phyloP scores from a whole-genome alignment of 2,329 filamentous ascomycete genomes.

The Geosmithia flava region DNA sequence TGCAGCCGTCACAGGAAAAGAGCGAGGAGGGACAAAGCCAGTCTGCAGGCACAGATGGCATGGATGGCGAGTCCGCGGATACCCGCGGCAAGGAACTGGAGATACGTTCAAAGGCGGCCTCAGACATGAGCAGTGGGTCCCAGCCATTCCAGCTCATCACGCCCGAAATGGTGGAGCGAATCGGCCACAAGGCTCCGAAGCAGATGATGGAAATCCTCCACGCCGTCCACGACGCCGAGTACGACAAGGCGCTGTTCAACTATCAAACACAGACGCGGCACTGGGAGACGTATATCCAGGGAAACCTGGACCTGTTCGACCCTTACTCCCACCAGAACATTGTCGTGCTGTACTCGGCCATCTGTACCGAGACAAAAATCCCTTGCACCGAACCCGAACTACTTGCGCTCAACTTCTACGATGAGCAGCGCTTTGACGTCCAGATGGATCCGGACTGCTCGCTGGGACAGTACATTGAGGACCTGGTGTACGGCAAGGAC shows the following conservation, averaged over 20 bases:
- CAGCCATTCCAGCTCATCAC: slow-evolving; percentile 83
- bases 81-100: neutral
- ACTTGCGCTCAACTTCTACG: slow-evolving; percentile 87
- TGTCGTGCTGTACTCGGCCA: slow-evolving; percentile 83
- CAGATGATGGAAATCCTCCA: slow-evolving; percentile 90
- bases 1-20: neutral
- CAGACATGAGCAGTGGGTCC: slow-evolving; percentile 12
- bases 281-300: slow-evolving; percentile 91
- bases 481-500: slow-evolving; percentile 65
- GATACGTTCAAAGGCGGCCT: neutral
- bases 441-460: slow-evolving; percentile 78
- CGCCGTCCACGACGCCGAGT: slow-evolving; percentile 91
- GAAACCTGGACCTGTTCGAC: slow-evolving; percentile 81
- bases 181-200: slow-evolving; percentile 65
- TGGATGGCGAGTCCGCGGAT: neutral
- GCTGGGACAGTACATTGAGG: slow-evolving; percentile 88
- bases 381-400: slow-evolving; percentile 85
- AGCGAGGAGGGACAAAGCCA: neutral
- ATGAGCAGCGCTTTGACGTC: slow-evolving; percentile 69
- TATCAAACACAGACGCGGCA: slow-evolving; percentile 91
- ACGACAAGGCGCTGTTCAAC: slow-evolving; percentile 86
- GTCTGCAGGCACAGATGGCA: neutral
- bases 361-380: slow-evolving; percentile 86
- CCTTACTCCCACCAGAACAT: slow-evolving; percentile 95
- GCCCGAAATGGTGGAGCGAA: slow-evolving; percentile 86